Base-by-base conservation (phyloP, 2,329 filamentous ascomycete species). In the Daldinia sp. region DNA sequence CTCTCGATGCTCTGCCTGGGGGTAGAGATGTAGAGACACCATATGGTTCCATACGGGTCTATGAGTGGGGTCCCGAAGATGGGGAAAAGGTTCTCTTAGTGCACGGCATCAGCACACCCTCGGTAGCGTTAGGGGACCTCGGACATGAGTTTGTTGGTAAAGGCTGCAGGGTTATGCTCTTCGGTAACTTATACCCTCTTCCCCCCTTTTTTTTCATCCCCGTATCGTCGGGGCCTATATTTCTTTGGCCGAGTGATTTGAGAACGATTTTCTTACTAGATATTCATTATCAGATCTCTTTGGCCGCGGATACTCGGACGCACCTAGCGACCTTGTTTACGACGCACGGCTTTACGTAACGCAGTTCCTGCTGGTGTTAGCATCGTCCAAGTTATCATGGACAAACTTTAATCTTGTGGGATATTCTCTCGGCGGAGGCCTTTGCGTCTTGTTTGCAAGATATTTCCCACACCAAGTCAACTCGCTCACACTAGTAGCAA, bases 21-120 rank as follows among this genome's bases (percentile, higher is more conserved):
- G 87, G 82, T 0, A 86, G 92, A 65, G 88, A 93, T 76, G 88
- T 96, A 15, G 77, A 82, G 12, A 91, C 89, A 3, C 88, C 90
- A 5, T 94, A 93, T 76, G 93, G 93, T 15, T 87, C 82, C 4
- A 87, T 93, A 68, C 83, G 90, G 51, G 89, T 93, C 2, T 95
- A 93, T 77, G 93, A 97, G 82, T 96, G 90, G 86, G 93, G 93
- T 0, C 91, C 92, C 0, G 85, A 88, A 65, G 81, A 86, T 39
- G 93, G 92, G 1, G 85, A 88, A 30, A 93, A 90, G 75, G 89
- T 95, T 0, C 81, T 97, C 13, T 81, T 97, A 28, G 81, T 97
- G 15, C 93, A 95, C 78, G 93, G 93, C 4, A 94, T 96, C 74
- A 92, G 89, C 56, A 96, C 93, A 5, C 93, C 93, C 0, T 90